phyloP scores from a whole-genome alignment of 106 monocot species.

The Platanthera guangdongensis region DNA sequence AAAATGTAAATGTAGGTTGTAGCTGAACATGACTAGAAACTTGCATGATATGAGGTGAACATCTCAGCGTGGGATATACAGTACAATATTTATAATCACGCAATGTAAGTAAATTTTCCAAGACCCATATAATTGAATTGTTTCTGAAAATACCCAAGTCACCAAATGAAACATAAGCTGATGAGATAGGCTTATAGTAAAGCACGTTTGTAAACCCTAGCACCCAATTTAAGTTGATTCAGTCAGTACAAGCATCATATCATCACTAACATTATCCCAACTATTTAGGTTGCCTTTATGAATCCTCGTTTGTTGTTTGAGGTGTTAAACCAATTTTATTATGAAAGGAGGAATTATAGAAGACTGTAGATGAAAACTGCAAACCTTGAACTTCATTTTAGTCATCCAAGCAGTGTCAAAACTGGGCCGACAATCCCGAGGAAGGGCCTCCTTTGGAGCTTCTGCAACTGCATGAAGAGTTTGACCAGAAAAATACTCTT shows the following conservation, averaged over 20 bases:
- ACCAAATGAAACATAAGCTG: background rate
- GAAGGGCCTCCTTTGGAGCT: conserved; percentile 88
- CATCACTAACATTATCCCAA: background rate
- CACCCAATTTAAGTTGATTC: background rate
- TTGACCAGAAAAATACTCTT: conserved; percentile 77
- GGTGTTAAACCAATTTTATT: background rate
- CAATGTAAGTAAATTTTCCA: background rate
- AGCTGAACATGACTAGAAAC: too few relatives aligned
- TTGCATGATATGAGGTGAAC: background rate
- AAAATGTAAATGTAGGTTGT: background rate
- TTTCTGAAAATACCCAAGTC: background rate
- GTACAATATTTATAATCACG: background rate
- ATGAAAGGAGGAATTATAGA: background rate
- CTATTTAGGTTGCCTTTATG: background rate
- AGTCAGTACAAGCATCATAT: background rate
- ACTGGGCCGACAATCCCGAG: conserved; percentile 66
- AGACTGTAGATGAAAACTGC: background rate
- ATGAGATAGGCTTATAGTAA: background rate
- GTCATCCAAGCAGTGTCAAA: conserved; percentile 66
- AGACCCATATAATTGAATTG: background rate
- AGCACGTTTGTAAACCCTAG: background rate
- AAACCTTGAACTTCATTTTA: conserved; percentile 68
- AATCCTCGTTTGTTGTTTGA: too few relatives aligned
- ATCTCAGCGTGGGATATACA: background rate
- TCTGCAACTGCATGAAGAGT: conserved; percentile 54